Evolutionary conservation across 1,284 basidiomycete species (phyloP), one percentile per base, ranked within the genome.

Genomic region (Puccinia polysora): DNA sequence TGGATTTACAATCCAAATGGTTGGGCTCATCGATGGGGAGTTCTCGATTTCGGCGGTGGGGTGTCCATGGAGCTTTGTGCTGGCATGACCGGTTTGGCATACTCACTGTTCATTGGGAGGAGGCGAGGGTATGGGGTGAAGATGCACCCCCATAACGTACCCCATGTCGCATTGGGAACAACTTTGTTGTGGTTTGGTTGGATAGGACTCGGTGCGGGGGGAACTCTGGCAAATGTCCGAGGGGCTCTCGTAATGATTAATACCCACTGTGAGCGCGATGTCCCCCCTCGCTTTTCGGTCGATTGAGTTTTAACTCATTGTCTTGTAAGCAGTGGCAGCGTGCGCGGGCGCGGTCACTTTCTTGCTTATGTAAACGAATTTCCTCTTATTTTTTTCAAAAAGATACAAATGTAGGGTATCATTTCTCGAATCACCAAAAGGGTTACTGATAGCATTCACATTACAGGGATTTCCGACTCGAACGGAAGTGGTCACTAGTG

Each of bases 1-100:
- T 95, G 93, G 93, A 92, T 92, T 0, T 97, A 94, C 92, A 93
- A 91, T 80, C 74, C 85, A 52, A 86, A 87, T 72, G 92, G 93
- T 8, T 97, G 92, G 92, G 92, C 86, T 0, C 87, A 86, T 81
- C 88, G 87, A 76, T 93, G 89, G 88, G 91, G 92, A 28, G 90
- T 93, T 7, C 84, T 93, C 53, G 92, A 96, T 81, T 92, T 87
- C 77, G 93, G 94, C 84, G 91, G 92, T 60, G 92, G 92, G 52
- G 91, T 90, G 7, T 93, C 93, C 36, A 91, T 96, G 77, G 91
- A 97, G 81, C 91, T 96, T 75, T 89, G 89, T 60, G 92, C 89
- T 71, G 93, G 93, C 56, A 86, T 90, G 55, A 87, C 86, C 34
- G 91, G 91, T 50, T 83, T 95, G 56, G 91, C 91, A 0, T 92